These are phyloP conservation scores for Diplocarpon mali DNA, from an alignment of 2,329 filamentous ascomycete species.

Conservation along the genomic window DNA sequence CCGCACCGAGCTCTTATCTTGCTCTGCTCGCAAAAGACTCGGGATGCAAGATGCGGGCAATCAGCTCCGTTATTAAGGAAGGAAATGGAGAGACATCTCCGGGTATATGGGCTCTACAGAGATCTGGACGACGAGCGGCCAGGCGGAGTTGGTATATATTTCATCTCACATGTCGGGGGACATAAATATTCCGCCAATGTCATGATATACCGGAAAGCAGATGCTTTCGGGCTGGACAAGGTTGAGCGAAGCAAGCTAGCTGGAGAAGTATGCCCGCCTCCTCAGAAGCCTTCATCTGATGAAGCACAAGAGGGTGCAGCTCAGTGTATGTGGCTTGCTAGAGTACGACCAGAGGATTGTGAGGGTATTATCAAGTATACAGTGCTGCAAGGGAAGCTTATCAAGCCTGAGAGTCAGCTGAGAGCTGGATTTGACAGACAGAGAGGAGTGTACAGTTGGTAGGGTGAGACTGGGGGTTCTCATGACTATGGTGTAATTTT, in stretches of 20 bases:
- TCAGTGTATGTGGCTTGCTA: slow-evolving; percentile 87
- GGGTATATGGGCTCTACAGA: slow-evolving; percentile 72
- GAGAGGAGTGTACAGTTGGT: slow-evolving; percentile 83
- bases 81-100: slow-evolving; percentile 82
- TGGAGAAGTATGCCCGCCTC: slow-evolving; percentile 24
- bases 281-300: slow-evolving; percentile 20
- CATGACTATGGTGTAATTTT: no score
- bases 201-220: slow-evolving; percentile 64
- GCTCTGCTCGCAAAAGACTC: slow-evolving; percentile 88
- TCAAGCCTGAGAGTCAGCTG: slow-evolving; percentile 79
- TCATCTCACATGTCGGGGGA: slow-evolving; percentile 90
- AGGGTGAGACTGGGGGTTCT: background rate
- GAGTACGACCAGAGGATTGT: slow-evolving; percentile 78
- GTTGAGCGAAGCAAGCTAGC: slow-evolving; percentile 26
- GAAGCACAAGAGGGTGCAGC: slow-evolving; percentile 47
- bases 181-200: slow-evolving; percentile 96
- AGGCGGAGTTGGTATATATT: slow-evolving; percentile 90
- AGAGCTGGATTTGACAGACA: slow-evolving; percentile 82
- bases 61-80: slow-evolving; percentile 79
- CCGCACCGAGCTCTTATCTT: slow-evolving; percentile 82
- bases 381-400: slow-evolving; percentile 82
- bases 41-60: slow-evolving; percentile 89
- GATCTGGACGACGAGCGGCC: slow-evolving; percentile 82
- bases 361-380: slow-evolving; percentile 88
- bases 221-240: slow-evolving; percentile 27